Base-by-base conservation (phyloP, 2,329 filamentous ascomycete species). In the Colletotrichum ledebouriae region DNA sequence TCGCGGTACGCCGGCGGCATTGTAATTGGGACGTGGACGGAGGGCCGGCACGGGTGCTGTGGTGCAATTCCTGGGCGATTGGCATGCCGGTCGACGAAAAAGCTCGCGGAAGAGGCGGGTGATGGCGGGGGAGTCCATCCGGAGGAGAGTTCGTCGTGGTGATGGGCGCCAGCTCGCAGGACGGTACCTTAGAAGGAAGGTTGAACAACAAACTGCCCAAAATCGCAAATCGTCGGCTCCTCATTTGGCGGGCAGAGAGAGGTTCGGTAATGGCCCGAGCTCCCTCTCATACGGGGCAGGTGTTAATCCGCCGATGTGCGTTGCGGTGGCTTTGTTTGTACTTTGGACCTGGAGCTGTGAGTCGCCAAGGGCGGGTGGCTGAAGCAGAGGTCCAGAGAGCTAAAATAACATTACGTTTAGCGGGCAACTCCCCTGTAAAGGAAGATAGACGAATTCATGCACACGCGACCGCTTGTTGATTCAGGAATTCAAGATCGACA, bases 71-170 rank as follows among this genome's bases (percentile, higher is more conserved):
- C 83, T 82, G 72, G 86, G 78, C 61, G 84, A 83, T 75, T 87
- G 85, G 76, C 90, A 92, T 57, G 89, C 85, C 55, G 88, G 87
- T 75, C 94, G 92, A 50, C 89, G 89, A 75, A 97, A 97, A 47
- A 98, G 88, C 83, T 94, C 92, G 75, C 92, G 89, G 76, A 98
- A 95, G 76, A 97, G 86, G 77, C 91, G 91, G 56, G 88, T 88
- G 72, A 94, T 86, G 70, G 93, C 83, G 67, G 91, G 91, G 17
- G 93, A 94, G 82, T 97, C 94, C 94, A 97, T 97, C 73, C 72
- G 58, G 34, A 41, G 44, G 6, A 6, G 12, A 3, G 6, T 17
- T 59, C 50, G 3, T 22, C 58, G 34, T 70, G 58, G 57, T 34
- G 33, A 53, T 52, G 42, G 39, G 44, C 47, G 39, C 46, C 37